phyloP scores from a whole-genome alignment of 2,329 filamentous ascomycete species.

The Geoglossum cookeanum region DNA sequence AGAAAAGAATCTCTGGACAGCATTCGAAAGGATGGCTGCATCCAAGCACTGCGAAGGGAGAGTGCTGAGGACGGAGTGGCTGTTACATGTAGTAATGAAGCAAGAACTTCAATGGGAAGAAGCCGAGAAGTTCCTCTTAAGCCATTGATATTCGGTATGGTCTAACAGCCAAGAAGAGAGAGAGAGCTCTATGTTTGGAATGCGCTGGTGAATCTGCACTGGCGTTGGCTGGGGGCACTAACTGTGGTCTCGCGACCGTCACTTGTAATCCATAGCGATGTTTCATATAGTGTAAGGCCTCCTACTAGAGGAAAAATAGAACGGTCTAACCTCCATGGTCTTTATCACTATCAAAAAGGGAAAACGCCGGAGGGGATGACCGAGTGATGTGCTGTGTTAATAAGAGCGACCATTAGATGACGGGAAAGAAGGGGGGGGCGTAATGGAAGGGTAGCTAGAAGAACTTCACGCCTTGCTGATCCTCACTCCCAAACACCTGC shows the following conservation, averaged over 20 bases:
- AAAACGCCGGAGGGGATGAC: too few relatives aligned
- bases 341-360: too few relatives aligned
- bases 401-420: neutral
- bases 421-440: neutral
- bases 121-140: neutral
- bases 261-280: neutral
- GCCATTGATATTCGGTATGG: neutral
- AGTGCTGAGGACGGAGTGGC: slow-evolving; percentile 74
- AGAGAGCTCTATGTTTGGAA: neutral
- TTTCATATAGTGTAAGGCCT: neutral
- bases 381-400: too few relatives aligned
- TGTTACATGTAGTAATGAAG: slow-evolving; percentile 74
- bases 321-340: neutral
- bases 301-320: neutral
- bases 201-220: neutral
- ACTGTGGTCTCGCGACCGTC: neutral
- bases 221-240: neutral
- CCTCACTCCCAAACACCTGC: slow-evolving; percentile 80
- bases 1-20: slow-evolving; percentile 59
- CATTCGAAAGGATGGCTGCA: slow-evolving; percentile 61
- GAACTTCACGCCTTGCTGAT: slow-evolving; percentile 87
- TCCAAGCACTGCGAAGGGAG: slow-evolving; percentile 62
- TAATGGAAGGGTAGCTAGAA: slow-evolving; percentile 37
- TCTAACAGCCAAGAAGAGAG: neutral
- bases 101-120: slow-evolving; percentile 56